Evolutionary conservation across 176 grass and related monocot genomes (phyloP).

Genomic region (Puccinellia tenuiflora): DNA sequence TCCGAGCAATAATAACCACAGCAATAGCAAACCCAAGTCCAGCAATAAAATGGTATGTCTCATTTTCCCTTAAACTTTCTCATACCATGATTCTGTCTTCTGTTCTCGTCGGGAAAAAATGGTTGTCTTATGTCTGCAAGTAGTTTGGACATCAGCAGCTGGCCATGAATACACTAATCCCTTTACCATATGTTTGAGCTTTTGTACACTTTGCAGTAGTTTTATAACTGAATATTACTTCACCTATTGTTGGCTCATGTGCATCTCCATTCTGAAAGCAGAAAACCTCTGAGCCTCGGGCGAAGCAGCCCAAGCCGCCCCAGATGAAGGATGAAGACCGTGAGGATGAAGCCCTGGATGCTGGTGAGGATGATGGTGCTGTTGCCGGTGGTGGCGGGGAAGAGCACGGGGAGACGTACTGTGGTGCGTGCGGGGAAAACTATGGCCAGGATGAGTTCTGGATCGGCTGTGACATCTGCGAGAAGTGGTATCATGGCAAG

Average conservation of each 20-base stretch:
- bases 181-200: no score
- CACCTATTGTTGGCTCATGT: background rate
- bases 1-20: slow-evolving; percentile 46
- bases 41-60: slow-evolving; percentile 64
- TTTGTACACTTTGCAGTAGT: background rate
- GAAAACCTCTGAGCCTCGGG: slow-evolving; percentile 39
- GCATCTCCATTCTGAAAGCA: slow-evolving; percentile 16
- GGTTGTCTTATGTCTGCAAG: background rate
- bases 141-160: background rate
- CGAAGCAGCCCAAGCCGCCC: slow-evolving; percentile 44
- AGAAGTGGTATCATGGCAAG: slow-evolving; percentile 98
- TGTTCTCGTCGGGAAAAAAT: no score
- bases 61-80: background rate
- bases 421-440: slow-evolving; percentile 79
- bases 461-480: slow-evolving; percentile 97
- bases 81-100: background rate
- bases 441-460: slow-evolving; percentile 93
- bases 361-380: slow-evolving; percentile 29
- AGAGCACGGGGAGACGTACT: slow-evolving; percentile 75
- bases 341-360: slow-evolving; percentile 30
- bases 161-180: no score
- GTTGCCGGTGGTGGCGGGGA: slow-evolving; percentile 41
- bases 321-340: slow-evolving; percentile 45
- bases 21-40: slow-evolving; percentile 72
- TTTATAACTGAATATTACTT: background rate